phyloP scores from a whole-genome alignment of 257 asterid genomes.

The Salvia miltiorrhiza region DNA sequence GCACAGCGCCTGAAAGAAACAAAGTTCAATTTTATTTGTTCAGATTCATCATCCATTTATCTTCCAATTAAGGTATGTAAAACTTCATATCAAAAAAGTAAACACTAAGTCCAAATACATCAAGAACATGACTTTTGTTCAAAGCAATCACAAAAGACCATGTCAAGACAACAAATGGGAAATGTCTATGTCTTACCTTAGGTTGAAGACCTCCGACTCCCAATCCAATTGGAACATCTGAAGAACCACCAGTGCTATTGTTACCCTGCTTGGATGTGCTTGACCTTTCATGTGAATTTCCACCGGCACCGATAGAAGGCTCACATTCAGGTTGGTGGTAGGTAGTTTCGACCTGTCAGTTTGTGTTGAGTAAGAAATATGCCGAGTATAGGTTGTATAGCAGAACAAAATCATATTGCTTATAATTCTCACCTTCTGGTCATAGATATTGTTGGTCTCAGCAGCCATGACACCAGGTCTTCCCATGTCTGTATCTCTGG shows the following conservation, averaged over 20 bases:
- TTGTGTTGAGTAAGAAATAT: constrained; percentile 18
- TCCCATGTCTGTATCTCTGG: constrained; percentile 23
- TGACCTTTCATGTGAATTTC: constrained; percentile 21
- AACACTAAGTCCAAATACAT: neutral
- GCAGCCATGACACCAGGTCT: constrained; percentile 12
- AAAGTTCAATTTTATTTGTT: neutral
- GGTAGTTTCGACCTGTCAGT: constrained; percentile 33
- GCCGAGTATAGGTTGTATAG: neutral
- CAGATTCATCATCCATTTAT: neutral
- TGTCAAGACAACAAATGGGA: neutral
- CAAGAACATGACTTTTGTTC: neutral
- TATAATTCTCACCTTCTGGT: constrained; percentile 26
- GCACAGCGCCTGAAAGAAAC: neutral
- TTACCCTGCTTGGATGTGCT: constrained; percentile 31
- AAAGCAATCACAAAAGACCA: constrained; percentile 3
- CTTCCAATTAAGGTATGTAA: neutral
- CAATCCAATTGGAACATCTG: constrained; percentile 71
- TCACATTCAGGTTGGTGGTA: constrained; percentile 17
- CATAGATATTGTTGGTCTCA: constrained; percentile 21
- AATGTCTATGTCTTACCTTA: constrained; percentile 44
- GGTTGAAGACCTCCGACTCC: constrained; percentile 81
- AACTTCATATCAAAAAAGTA: neutral
- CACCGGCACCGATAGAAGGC: constrained; percentile 33
- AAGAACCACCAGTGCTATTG: constrained; percentile 34
- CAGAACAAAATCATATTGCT: constrained; percentile 13